phyloP scores from a whole-genome alignment of 345 rosid genomes.

The Barbarea vulgaris region DNA sequence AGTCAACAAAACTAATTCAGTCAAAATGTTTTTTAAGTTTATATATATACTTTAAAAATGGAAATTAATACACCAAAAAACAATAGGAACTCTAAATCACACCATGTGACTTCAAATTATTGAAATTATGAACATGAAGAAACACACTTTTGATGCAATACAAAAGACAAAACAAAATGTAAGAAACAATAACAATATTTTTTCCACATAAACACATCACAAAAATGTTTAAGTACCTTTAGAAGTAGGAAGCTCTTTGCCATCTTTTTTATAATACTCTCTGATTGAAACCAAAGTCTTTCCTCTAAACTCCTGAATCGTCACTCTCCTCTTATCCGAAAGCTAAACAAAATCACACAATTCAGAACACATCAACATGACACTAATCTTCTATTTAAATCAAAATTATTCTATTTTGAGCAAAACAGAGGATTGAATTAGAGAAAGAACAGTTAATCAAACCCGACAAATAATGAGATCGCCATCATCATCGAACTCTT shows the following conservation, averaged over 20 bases:
- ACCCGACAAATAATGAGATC: slow-evolving; percentile 84
- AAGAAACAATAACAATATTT: neutral
- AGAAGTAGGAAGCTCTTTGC: slow-evolving; percentile 82
- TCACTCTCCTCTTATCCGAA: slow-evolving; percentile 77
- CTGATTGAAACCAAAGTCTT: slow-evolving; percentile 77
- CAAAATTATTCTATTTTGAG: neutral
- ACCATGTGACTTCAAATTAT: neutral
- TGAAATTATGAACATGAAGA: neutral
- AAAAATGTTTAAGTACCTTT: slow-evolving; percentile 54
- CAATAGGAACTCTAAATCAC: neutral
- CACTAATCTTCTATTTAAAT: too few species aligned
- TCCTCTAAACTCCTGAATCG: slow-evolving; percentile 83
- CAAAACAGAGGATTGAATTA: neutral
- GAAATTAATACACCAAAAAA: neutral
- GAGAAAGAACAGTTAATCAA: neutral
- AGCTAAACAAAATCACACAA: slow-evolving; percentile 42
- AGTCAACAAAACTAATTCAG: neutral
- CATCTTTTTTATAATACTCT: slow-evolving; percentile 79
- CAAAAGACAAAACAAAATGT: neutral
- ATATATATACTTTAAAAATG: too few species aligned
- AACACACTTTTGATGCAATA: neutral
- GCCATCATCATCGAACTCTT: slow-evolving; percentile 77
- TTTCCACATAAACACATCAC: neutral
- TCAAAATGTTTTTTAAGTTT: too few species aligned
- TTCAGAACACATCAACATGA: neutral